These are phyloP conservation scores for Dioscorea zingiberensis DNA, from an alignment of 106 monocot species.

Conservation along the genomic window DNA sequence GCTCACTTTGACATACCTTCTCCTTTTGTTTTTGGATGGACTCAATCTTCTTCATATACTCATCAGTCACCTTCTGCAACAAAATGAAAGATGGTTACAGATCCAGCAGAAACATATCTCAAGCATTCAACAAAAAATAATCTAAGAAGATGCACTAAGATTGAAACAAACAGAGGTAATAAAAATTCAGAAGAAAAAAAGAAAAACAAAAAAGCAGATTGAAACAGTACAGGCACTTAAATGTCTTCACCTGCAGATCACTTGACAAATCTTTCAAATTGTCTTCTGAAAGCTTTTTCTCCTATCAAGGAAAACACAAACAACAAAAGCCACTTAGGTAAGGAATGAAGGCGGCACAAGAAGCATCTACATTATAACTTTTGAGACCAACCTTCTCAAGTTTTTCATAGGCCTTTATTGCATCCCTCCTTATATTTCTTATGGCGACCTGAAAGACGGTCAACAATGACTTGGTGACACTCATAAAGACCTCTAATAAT, in stretches of 20 bases:
- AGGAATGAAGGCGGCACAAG: background rate
- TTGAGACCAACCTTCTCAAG: slow-evolving; percentile 72
- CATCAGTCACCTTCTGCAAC: slow-evolving; percentile 85
- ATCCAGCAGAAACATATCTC: background rate
- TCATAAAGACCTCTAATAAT: too few relatives aligned
- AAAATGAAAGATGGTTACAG: slow-evolving; percentile 8
- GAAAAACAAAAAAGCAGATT: too few relatives aligned
- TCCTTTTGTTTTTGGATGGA: slow-evolving; percentile 81
- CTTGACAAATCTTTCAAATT: slow-evolving; percentile 92
- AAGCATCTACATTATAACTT: background rate
- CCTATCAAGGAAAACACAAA: slow-evolving; percentile 29
- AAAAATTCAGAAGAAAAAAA: too few relatives aligned
- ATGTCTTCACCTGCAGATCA: slow-evolving; percentile 66
- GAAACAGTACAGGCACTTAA: too few relatives aligned
- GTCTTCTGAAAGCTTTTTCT: slow-evolving; percentile 98
- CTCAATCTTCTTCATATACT: slow-evolving; percentile 92
- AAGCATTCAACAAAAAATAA: background rate
- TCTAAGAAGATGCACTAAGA: background rate
- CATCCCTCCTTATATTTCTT: slow-evolving; percentile 93
- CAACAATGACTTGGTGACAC: too few relatives aligned
- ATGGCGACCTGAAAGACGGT: slow-evolving; percentile 62
- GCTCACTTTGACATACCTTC: slow-evolving; percentile 40
- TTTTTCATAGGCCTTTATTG: slow-evolving; percentile 89
- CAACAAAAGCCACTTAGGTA: background rate
- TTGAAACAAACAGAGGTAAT: background rate